Base-by-base conservation (phyloP, 2,329 filamentous ascomycete species). In the Sporothrix euskadiensis region DNA sequence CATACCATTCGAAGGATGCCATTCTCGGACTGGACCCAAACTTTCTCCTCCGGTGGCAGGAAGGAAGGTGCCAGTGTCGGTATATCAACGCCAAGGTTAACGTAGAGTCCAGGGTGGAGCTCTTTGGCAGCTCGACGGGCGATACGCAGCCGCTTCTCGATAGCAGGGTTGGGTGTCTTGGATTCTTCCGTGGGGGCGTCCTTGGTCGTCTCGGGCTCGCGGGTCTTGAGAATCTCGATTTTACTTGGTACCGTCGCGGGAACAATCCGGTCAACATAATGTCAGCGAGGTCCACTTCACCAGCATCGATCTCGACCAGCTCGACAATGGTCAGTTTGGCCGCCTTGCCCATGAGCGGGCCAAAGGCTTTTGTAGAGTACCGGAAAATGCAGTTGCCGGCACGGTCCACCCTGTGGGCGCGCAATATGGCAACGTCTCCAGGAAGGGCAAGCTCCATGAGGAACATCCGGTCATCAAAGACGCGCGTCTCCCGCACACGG, bases 211-310 rank as follows among this genome's bases (percentile, higher is more conserved):
- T 66, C 39, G 0, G 39, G 61, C 39, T 69, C 41, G 7, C 65
- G 41, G 12, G 65, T 69, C 26, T 69, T 69, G 65, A 69, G 65
- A 35, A 69, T 69, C 5, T 97, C 93, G 74, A 95, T 88, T 26
- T 88, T 86, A 84, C 95, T 94, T 54, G 88, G 83, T 1, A 86
- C 87, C 0, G 90, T 94, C 0, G 91, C 89, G 22, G 91, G 91
- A 1, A 97, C 90, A 71, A 97, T 92, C 65, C 93, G 88, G 80
- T 95, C 91, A 78, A 97, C 90, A 80, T 90, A 96, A 97, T 94
- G 10, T 93, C 93, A 0, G 92, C 92, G 3, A 97, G 85, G 78
- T 96, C 90, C 5, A 97, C 89, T 59, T 90, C 88, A 74, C 92
- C 90, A 2, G 93, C 90, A 71, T 90, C 86, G 54, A 97, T 90